Conservation (phyloP, 1,284 basidiomycete species). For the Leccinum colubrinum region DNA sequence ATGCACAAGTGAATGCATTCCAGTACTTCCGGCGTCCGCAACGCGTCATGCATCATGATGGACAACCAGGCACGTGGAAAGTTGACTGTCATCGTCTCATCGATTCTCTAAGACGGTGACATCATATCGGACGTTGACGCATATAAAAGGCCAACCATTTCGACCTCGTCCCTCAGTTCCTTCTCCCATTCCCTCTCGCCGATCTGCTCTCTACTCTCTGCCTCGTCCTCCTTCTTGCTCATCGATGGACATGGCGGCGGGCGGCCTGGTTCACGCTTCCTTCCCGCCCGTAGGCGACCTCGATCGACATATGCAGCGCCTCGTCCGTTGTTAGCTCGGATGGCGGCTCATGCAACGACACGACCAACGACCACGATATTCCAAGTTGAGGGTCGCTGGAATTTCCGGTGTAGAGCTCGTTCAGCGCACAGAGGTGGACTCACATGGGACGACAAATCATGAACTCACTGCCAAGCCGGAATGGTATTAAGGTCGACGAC, state of each 20-base stretch:
- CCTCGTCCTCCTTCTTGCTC: constrained; percentile 1
- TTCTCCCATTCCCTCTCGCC: background rate
- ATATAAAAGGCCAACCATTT: constrained; percentile 9
- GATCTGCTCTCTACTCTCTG: background rate
- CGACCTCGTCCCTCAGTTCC: constrained; percentile 5
- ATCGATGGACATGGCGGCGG: constrained; percentile 8
- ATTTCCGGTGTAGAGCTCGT: constrained; percentile 12
- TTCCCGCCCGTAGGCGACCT: background rate
- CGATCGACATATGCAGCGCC: background rate
- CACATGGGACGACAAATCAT: constrained; percentile 7
- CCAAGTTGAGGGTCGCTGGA: constrained; percentile 3
- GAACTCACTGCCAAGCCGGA: constrained; percentile 13
- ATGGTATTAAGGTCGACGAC: background rate
- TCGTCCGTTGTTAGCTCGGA: background rate
- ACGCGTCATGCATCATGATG: too few relatives aligned
- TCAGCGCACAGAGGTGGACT: constrained; percentile 2
- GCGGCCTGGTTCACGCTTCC: background rate
- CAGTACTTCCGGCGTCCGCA: too few relatives aligned
- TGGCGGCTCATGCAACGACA: background rate
- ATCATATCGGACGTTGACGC: background rate
- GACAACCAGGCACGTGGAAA: background rate
- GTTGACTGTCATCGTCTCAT: background rate
- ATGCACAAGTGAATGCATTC: too few relatives aligned
- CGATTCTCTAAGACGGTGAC: background rate
- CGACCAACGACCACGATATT: background rate